Conservation (phyloP, 2,329 filamentous ascomycete species). For the Polychaeton citri region DNA sequence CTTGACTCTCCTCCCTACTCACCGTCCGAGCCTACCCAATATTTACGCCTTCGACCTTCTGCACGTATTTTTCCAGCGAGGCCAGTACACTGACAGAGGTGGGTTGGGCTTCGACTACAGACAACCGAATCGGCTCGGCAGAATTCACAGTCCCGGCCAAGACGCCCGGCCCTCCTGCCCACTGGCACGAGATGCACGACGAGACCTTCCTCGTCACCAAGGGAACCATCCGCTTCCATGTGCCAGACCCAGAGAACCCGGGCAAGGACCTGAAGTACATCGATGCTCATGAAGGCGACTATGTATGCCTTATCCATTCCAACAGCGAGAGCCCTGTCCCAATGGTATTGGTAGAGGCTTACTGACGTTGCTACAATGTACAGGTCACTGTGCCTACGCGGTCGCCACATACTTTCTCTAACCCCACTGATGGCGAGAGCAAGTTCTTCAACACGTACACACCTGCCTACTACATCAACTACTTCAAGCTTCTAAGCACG, state of each 20-base stretch:
- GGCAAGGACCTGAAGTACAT: slow-evolving; percentile 25
- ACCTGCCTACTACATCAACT: slow-evolving; percentile 44
- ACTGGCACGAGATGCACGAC: slow-evolving; percentile 48
- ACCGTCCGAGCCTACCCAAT: neutral
- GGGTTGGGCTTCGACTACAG: too few species aligned
- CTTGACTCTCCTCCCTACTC: neutral
- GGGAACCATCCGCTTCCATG: slow-evolving; percentile 40
- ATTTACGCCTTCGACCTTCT: too few species aligned
- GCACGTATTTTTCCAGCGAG: too few species aligned
- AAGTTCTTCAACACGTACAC: slow-evolving; percentile 46
- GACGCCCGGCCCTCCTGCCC: slow-evolving; percentile 34
- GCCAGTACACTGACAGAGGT: too few species aligned
- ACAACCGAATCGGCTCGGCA: slow-evolving; percentile 36
- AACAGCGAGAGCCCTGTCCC: neutral
- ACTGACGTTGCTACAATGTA: neutral
- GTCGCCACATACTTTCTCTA: slow-evolving; percentile 43
- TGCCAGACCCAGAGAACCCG: slow-evolving; percentile 19
- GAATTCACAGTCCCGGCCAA: slow-evolving; percentile 37
- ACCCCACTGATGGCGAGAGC: slow-evolving; percentile 40
- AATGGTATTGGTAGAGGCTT: neutral
- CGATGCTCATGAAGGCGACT: slow-evolving; percentile 40
- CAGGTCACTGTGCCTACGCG: slow-evolving; percentile 38
- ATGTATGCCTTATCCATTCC: slow-evolving; percentile 12
- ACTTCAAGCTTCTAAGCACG: slow-evolving; percentile 40
- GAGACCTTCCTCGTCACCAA: slow-evolving; percentile 43